Evolutionary conservation across 495 filamentous ascomycete genomes (phyloP), one percentile per base, ranked within the genome.

Genomic region (Hypoxylon fragiforme): DNA sequence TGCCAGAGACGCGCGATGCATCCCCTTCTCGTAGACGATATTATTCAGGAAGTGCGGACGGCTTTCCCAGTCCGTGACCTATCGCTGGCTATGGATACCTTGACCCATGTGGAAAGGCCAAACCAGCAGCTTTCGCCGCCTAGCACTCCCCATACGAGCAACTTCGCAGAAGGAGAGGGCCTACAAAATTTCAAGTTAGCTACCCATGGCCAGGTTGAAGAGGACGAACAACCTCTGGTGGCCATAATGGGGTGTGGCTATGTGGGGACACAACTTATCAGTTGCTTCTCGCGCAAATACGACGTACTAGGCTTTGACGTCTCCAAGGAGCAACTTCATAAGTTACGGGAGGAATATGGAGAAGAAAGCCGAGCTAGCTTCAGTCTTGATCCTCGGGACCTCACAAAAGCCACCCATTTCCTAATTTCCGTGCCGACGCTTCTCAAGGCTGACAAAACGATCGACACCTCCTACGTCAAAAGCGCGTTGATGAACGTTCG

Each of bases 401-500:
- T 74, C 20, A 15, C 42, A 1, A 34, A 22, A 7, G 70, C 62
- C 8, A 69, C 67, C 1, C 69, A 73, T 43, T 70, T 69, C 48
- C 60, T 74, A 5, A 66, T 74, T 40, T 60, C 71, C 0, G 71
- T 74, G 7, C 71, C 71, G 26, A 74, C 70, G 3, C 63, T 65
- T 12, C 64, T 74, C 7, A 62, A 44, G 3, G 51, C 58, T 1
- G 63, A 71, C 37, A 66, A 62, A 19, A 59, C 54, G 3, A 61
- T 73, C 47, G 68, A 72, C 47, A 60, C 66, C n/a, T 66, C 63
- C 0, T 65, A 62, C 41, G 43, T 73, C 11, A 47, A 32, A 19
- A 55, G 44, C 18, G 70, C 69, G 13, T 34, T 73, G 39, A 53
- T 30, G 7, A 66, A 76, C 38, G 57, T 73, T 15, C 32, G 32